Conservation (phyloP, 2,329 filamentous ascomycete species). For the Sporothrix curviconia region DNA sequence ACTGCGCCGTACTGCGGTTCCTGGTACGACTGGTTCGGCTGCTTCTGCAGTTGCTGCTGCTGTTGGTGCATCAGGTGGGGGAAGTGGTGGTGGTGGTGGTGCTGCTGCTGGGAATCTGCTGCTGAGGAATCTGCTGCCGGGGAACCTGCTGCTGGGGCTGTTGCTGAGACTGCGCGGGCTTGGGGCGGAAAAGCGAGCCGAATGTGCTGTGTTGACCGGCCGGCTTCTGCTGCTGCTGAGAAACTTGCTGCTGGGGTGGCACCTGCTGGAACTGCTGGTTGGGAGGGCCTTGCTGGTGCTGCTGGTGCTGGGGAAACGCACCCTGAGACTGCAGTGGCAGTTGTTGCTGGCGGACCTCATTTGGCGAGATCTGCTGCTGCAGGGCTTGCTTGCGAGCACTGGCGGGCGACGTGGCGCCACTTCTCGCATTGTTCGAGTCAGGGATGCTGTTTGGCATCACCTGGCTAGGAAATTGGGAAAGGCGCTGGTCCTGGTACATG, state of each 20-base stretch:
- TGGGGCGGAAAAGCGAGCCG: background rate
- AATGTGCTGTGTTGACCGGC: background rate
- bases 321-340: background rate
- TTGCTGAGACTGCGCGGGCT: background rate
- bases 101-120: slow-evolving; percentile 6
- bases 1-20: slow-evolving; percentile 33
- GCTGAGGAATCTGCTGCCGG: background rate
- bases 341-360: slow-evolving; percentile 3
- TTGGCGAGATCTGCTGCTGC: slow-evolving; percentile 15
- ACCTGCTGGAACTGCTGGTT: background rate
- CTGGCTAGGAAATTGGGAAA: background rate
- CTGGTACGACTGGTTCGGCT: background rate
- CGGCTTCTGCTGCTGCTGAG: background rate
- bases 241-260: background rate
- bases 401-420: background rate
- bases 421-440: background rate
- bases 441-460: background rate
- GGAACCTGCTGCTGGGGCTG: background rate
- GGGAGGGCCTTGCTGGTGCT: background rate
- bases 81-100: background rate
- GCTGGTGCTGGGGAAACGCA: background rate
- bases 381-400: slow-evolving; percentile 12
- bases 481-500: slow-evolving; percentile 16
- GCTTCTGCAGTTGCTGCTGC: background rate
- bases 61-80: background rate